Evolutionary conservation across 2,329 filamentous ascomycete genomes (phyloP), one percentile per base, ranked within the genome.

Genomic region (Hymenoscyphus fraxineus): DNA sequence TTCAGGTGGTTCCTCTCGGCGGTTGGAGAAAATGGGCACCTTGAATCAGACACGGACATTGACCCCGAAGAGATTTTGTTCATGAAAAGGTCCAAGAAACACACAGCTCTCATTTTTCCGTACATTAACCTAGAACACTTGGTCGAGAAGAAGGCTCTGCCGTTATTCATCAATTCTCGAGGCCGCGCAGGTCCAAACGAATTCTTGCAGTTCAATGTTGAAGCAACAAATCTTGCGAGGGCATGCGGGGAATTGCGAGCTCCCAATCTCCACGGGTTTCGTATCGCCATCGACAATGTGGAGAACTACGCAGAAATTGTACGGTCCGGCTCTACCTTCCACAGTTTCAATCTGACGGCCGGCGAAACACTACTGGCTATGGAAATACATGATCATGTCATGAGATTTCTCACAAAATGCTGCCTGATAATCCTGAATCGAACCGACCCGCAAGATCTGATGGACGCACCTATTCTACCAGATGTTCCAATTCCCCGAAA

Each of bases 401-500:
- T 51, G 38, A 60, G 31, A 16, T 60, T 60, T 27, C 19, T 60
- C 27, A 32, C 32, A 13, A 10, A 15, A 16, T 38, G 32, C 27
- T 60, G 58, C 22, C 38, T 15, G 31, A 10, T 44, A n/a, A 60
- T 60, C 31, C 39, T 60, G 44, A 51, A 51, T 51, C 44, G 22
- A 19, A 22, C 19, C 44, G n/a, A 51, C 19, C 44, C 22, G 9
- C 44, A 51, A 22, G 9, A 22, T 27, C 12, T 51, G 44, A 22
- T 19, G 15, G 22, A 12, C 44, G 22, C 19, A 5, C 44, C 44
- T 51, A 13, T 51, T 13, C 44, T 12, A 2, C 44, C 44, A 51
- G 19, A 51, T n/a, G 44, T 27, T 12, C 3, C 19, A 51, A 1
- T 10, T 16, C n/a, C 44, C 10, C n/a, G 44, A 27, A 22, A 51